A percentile compares a stretch with the other conserved stretches of the same genome.
These are phyloP conservation scores for Arachnomyces sp. DNA, from an alignment of 2,329 filamentous ascomycete species.

Conservation along the genomic window DNA sequence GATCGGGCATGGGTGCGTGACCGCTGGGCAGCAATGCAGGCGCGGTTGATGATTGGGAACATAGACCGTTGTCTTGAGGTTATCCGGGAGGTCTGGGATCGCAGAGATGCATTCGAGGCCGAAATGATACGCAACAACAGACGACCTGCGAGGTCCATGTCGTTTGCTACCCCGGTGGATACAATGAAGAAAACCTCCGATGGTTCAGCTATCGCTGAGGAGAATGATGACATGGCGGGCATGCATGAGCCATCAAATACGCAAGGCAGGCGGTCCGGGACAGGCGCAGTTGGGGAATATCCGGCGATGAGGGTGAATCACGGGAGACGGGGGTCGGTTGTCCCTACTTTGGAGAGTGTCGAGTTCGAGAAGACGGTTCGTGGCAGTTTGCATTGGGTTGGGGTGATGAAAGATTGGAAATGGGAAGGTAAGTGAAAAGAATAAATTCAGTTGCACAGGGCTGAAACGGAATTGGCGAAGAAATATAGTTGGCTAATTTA, in stretches of 20 bases:
- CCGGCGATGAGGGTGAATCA: slow-evolving; percentile 5
- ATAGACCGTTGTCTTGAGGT: slow-evolving; percentile 60
- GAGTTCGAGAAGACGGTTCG: slow-evolving; percentile 58
- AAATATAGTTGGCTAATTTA: not conserved
- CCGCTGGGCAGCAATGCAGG: slow-evolving; percentile 55
- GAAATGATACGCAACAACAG: slow-evolving; percentile 25
- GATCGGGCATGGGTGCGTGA: slow-evolving; percentile 58
- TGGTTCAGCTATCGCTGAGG: slow-evolving; percentile 15
- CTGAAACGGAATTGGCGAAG: slow-evolving; percentile 7
- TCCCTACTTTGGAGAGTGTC: slow-evolving; percentile 35
- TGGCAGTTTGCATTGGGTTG: slow-evolving; percentile 60
- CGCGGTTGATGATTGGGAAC: slow-evolving; percentile 59
- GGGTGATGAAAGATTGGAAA: slow-evolving; percentile 64
- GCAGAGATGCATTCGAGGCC: slow-evolving; percentile 49
- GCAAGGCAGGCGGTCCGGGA: too few species aligned
- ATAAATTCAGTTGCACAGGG: slow-evolving; percentile 1
- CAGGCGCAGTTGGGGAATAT: slow-evolving; percentile 7
- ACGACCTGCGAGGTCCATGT: slow-evolving; percentile 18
- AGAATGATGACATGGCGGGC: slow-evolving; percentile 14
- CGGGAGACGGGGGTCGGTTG: slow-evolving; percentile 22
- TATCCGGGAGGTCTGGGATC: slow-evolving; percentile 58
- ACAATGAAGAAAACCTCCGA: slow-evolving; percentile 14
- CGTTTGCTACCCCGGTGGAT: slow-evolving; percentile 13
- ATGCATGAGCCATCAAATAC: too few species aligned
- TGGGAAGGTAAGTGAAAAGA: slow-evolving; percentile 56